Percentiles rank a stretch among this genome's conserved stretches.
Conservation (phyloP, 2,329 filamentous ascomycete genomes). For the Elsinoe ampelina region DNA sequence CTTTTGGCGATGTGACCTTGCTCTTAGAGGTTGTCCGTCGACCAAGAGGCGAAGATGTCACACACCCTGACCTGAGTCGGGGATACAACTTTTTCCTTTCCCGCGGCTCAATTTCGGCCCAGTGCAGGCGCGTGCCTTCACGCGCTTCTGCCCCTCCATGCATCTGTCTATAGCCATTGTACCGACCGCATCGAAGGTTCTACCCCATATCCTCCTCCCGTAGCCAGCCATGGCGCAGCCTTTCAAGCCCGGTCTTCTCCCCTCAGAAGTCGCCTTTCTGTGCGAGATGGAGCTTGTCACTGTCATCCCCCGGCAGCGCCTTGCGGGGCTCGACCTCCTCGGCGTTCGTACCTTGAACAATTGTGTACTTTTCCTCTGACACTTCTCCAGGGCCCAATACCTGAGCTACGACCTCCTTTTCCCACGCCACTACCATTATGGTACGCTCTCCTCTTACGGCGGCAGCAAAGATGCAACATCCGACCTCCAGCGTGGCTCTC, state of each 20-base stretch:
- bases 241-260: slow-evolving; percentile 59
- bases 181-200: neutral
- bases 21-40: no score
- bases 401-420: slow-evolving; percentile 68
- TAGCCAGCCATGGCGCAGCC: slow-evolving; percentile 48
- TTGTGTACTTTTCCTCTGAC: slow-evolving; percentile 15
- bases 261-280: slow-evolving; percentile 82
- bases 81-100: slow-evolving; percentile 8
- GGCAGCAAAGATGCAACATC: slow-evolving; percentile 88
- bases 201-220: neutral
- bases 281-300: slow-evolving; percentile 98
- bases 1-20: no score
- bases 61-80: neutral
- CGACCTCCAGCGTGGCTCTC: slow-evolving; percentile 83
- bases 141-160: slow-evolving; percentile 11
- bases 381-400: slow-evolving; percentile 59
- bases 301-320: slow-evolving; percentile 78
- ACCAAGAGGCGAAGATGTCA: neutral
- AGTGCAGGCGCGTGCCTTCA: neutral
- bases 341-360: slow-evolving; percentile 52
- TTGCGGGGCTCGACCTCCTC: slow-evolving; percentile 77
- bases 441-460: slow-evolving; percentile 90
- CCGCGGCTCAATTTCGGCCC: slow-evolving; percentile 10
- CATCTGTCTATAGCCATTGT: neutral
- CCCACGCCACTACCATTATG: slow-evolving; percentile 75